phyloP scores from a whole-genome alignment of 306 rosid genomes.

The Vigna nakashimae region DNA sequence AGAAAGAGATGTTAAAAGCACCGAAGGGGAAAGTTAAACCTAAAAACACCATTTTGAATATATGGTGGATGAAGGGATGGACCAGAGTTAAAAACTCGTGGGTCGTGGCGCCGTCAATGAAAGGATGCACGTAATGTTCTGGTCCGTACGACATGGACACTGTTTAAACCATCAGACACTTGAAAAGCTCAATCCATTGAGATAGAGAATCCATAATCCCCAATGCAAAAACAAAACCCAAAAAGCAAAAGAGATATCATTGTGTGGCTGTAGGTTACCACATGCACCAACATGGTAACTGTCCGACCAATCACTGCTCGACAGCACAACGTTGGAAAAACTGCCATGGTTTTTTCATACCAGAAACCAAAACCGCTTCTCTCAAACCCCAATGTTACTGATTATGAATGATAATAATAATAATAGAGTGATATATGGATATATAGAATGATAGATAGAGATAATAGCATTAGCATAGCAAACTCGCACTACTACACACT shows the following conservation, averaged over 20 bases:
- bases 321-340: constrained; percentile 57
- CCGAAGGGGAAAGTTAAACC: constrained; percentile 5
- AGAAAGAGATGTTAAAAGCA: not conserved
- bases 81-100: constrained; percentile 41
- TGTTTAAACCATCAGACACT: constrained; percentile 46
- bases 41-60: constrained; percentile 27
- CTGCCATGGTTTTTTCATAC: constrained; percentile 50
- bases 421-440: not conserved
- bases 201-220: not conserved
- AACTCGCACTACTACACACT: constrained; percentile 6
- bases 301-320: constrained; percentile 50
- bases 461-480: not conserved
- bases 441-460: not conserved
- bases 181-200: not conserved
- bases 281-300: constrained; percentile 38
- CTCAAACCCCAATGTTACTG: not conserved
- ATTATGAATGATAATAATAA: not conserved
- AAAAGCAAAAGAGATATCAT: constrained; percentile 27
- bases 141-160: constrained; percentile 43
- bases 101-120: constrained; percentile 50
- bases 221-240: constrained; percentile 17
- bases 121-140: constrained; percentile 40
- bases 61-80: constrained; percentile 35
- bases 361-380: constrained; percentile 49
- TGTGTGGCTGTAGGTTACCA: constrained; percentile 44